Base-by-base conservation (phyloP, 1,139 yeast genomes). In the Taiozyma sp. region DNA sequence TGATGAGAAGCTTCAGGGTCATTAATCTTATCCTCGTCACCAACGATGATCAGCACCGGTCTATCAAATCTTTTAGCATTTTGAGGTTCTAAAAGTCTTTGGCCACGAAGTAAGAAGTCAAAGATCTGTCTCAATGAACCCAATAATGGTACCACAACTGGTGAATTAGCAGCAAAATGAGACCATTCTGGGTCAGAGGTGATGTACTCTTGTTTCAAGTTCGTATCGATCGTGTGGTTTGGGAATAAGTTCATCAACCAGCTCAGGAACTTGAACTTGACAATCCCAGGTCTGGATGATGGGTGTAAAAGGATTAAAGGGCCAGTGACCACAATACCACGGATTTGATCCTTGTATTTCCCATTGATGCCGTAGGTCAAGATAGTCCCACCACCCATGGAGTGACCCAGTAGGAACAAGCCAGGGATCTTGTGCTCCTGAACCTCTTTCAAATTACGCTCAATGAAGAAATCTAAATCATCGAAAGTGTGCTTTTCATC, bases 301-400 rank as follows among this genome's bases (percentile, higher is more conserved):
- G 68, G 82, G 61, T 84, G 87, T 49, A 86, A 69, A 37, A 68
- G 62, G 42, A 90, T 72, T 62, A 85, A 73, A 0, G 98, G 97
- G 1, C 86, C 91, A 39, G 79, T 72, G 2, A 79, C 81, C 45
- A 83, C 69, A 53, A 80, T 79, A 0, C 85, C 85, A 46, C 73
- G 71, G 47, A 91, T 60, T 29, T 74, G 62, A 40, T 80, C 77
- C 45, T 74, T 73, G 65, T 79, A 62, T 55, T 73, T 77, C 4
- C 97, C 97, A 45, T 71, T 70, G 48, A 85, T 76, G 16, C 83
- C 88, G 66, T 91, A 91, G 67, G 84, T 88, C 55, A 90, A 72
- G 0, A 74, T 72, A 49, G 89, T 83, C 0, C 88, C 96, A 22
- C 97, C 97, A 46, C 99, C 99, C 97, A 93, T 90, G n/a, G 96